Percentiles rank a stretch among this genome's conserved stretches.
phyloP scores from a whole-genome alignment of 2,329 filamentous ascomycete species.

The Parasarocladium wereldwijsianum region DNA sequence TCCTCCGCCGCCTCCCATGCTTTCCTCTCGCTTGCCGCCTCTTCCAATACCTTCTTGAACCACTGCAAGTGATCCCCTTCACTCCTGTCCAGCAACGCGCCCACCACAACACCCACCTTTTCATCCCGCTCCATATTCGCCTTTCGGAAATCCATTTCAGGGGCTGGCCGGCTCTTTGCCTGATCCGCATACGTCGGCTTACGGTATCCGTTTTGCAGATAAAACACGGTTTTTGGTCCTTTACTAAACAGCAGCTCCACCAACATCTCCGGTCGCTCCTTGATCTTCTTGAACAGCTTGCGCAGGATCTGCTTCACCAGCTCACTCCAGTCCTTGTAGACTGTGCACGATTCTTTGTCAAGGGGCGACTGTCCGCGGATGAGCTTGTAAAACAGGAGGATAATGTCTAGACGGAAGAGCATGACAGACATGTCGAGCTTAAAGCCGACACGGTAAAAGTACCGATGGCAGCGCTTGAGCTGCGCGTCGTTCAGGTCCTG shows the following conservation, averaged over 20 bases:
- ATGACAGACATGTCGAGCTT: conserved; percentile 86
- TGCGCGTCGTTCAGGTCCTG: conserved; percentile 65
- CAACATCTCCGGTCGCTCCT: conserved; percentile 71
- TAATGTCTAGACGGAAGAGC: conserved; percentile 81
- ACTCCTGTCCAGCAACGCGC: conserved; percentile 65
- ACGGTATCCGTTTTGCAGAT: conserved; percentile 81
- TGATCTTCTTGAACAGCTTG: conserved; percentile 68
- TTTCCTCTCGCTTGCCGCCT: conserved; percentile 57
- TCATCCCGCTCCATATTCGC: conserved; percentile 47
- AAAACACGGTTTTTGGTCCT: conserved; percentile 66
- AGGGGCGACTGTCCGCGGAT: conserved; percentile 76
- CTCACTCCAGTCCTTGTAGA: conserved; percentile 83
- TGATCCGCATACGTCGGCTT: conserved; percentile 57
- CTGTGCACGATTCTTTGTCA: conserved; percentile 41
- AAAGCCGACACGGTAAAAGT: conserved; percentile 86
- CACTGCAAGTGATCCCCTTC: conserved; percentile 65
- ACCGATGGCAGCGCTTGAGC: conserved; percentile 82
- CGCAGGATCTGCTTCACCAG: conserved; percentile 72
- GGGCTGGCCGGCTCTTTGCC: conserved; percentile 51
- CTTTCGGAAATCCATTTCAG: conserved; percentile 70
- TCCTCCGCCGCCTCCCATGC: conserved; percentile 63
- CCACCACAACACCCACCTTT: conserved; percentile 67
- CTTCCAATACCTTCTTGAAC: conserved; percentile 58
- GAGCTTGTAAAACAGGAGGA: conserved; percentile 78
- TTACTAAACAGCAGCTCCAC: conserved; percentile 95